Evolutionary conservation across 2,329 filamentous ascomycete species (phyloP), one percentile per base, ranked within the genome.

Genomic region (Botrytis sinoallii): DNA sequence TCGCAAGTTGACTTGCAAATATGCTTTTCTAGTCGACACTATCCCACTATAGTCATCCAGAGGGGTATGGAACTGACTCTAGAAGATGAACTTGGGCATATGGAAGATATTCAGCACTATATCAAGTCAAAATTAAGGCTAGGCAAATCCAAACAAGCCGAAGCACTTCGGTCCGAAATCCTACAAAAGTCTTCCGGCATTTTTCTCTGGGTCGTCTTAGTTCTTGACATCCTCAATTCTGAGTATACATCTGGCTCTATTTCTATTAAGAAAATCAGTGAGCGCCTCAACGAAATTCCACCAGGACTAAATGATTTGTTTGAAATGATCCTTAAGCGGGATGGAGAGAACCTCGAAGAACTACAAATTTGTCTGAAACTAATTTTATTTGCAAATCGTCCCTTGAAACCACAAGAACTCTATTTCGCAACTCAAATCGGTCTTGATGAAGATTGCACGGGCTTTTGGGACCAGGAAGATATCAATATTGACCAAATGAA

Each of bases 321-420:
- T 65, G 64, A 74, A n/a, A 72, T 75, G 60, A 77, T 77, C 18
- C 60, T 79, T 75, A 68, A 42, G 78, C 82, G 86, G 25, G 87
- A 91, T 70, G 29, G 72, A 0, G 55, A 81, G 0, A 82, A 87
- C 8, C 79, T 80, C 65, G 79, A 85, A 0, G 79, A 83, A 0
- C 75, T 89, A 0, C 72, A 83, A 0, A 75, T 87, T 0, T 88
- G 84, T 44, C 74, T 90, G 0, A 83, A 86, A 32, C 90, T 85
- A 85, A 81, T 91, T 0, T 80, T 90, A 0, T 89, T 84, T 38
- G 82, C 88, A 22, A 72, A 35, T 69, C 74, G 75, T 64, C 76
- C 76, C 64, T 63, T 77, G n/a, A 77, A 77, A 35, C 76, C 72
- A n/a, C 71, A 75, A 25, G 77, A 77, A 38, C 74, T 78, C 38